phyloP scores from a whole-genome alignment of 1,284 basidiomycete species.

The Papiliotrema laurentii region DNA sequence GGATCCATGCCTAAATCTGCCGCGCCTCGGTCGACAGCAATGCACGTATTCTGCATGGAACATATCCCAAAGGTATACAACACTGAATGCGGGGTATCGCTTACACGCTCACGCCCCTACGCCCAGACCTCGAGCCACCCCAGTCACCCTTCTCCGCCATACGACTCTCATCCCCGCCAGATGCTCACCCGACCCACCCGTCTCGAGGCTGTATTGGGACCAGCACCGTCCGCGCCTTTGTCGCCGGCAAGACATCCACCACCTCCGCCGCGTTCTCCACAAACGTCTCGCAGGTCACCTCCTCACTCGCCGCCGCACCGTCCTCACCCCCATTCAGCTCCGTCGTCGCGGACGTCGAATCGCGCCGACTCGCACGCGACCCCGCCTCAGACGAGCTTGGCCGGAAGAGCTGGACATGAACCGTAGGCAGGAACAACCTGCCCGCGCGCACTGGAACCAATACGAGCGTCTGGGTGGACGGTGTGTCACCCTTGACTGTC shows the following conservation, averaged over 20 bases:
- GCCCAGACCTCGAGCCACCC: too few species aligned
- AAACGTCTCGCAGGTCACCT: slow-evolving; percentile 41
- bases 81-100: too few species aligned
- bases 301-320: slow-evolving; percentile 1
- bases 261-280: slow-evolving; percentile 41
- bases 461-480: slow-evolving; percentile 17
- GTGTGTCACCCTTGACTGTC: slow-evolving; percentile 7
- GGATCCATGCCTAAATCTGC: too few species aligned
- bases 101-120: too few species aligned
- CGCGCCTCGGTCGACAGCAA: too few species aligned
- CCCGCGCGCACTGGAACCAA: slow-evolving; percentile 41
- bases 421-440: slow-evolving; percentile 28
- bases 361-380: neutral
- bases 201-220: slow-evolving; percentile 18
- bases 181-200: slow-evolving; percentile 1
- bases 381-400: neutral
- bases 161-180: too few species aligned
- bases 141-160: too few species aligned
- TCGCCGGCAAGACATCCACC: slow-evolving; percentile 39
- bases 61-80: too few species aligned
- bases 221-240: slow-evolving; percentile 30
- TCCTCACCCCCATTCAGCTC: neutral
- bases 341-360: neutral
- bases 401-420: slow-evolving; percentile 24
- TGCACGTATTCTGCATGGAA: too few species aligned